phyloP scores from a whole-genome alignment of 495 filamentous ascomycete genomes.

The Penicillium arizonense region DNA sequence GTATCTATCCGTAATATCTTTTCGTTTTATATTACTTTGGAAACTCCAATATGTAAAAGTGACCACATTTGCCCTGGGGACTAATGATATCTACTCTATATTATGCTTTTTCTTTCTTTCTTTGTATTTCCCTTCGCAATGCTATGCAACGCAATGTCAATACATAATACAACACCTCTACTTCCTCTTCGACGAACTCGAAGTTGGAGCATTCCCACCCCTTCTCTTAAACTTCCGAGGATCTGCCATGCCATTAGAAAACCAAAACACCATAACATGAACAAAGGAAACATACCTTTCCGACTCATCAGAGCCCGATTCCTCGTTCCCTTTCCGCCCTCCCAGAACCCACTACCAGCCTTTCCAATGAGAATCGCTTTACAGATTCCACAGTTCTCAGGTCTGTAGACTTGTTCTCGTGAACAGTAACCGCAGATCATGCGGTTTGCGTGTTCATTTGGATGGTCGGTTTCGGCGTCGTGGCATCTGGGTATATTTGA shows the following conservation, averaged over 20 bases:
- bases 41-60: no score
- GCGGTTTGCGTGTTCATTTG: slow-evolving; percentile 78
- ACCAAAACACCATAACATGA: background rate
- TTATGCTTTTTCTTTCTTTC: no score
- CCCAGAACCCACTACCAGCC: slow-evolving; percentile 79
- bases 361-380: slow-evolving; percentile 69
- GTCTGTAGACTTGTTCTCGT: slow-evolving; percentile 78
- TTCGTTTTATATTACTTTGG: no score
- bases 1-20: no score
- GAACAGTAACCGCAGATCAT: slow-evolving; percentile 89
- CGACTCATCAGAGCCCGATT: slow-evolving; percentile 68
- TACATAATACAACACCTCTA: slow-evolving; percentile 4
- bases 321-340: slow-evolving; percentile 85
- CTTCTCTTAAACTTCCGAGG: slow-evolving; percentile 66
- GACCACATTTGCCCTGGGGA: no score
- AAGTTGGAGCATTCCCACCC: slow-evolving; percentile 29
- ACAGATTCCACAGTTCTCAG: slow-evolving; percentile 78
- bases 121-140: slow-evolving; percentile 5
- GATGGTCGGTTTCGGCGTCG: slow-evolving; percentile 68
- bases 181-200: slow-evolving; percentile 33
- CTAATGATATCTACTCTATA: no score
- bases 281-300: slow-evolving; percentile 45
- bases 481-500: slow-evolving; percentile 57
- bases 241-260: slow-evolving; percentile 36
- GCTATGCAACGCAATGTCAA: background rate